A percentile compares a stretch with the other conserved stretches of the same genome.
These are phyloP conservation scores for Aspergillus sparsus DNA, from an alignment of 495 filamentous ascomycete species.

Conservation along the genomic window DNA sequence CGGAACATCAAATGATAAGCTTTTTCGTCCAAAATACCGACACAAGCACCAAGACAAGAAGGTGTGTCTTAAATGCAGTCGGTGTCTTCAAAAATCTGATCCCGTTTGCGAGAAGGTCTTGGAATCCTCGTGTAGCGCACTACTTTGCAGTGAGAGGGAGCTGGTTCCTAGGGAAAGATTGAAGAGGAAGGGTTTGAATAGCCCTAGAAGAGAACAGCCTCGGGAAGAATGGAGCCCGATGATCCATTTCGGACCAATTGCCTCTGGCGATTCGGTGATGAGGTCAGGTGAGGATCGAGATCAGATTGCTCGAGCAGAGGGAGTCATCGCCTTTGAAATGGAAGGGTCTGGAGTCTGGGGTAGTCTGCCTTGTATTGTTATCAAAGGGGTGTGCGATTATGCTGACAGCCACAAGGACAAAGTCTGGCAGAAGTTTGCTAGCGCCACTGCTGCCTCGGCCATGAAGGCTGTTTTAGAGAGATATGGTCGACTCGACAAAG, in stretches of 20 bases:
- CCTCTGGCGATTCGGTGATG: slow-evolving; percentile 25
- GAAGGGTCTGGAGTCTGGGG: slow-evolving; percentile 46
- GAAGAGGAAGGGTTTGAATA: not conserved
- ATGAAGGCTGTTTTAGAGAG: slow-evolving; percentile 24
- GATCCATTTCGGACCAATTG: slow-evolving; percentile 25
- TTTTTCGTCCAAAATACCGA: not conserved
- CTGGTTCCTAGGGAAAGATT: not conserved
- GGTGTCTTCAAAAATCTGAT: not conserved
- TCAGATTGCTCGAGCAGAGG: slow-evolving; percentile 20
- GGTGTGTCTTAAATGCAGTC: not conserved
- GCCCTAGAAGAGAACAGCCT: not conserved
- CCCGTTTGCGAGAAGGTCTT: not conserved
- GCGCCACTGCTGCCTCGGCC: slow-evolving; percentile 35
- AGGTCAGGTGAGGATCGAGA: slow-evolving; percentile 16
- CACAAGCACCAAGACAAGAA: not conserved
- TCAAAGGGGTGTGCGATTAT: slow-evolving; percentile 40
- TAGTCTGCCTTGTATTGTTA: slow-evolving; percentile 30
- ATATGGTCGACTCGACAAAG: not conserved
- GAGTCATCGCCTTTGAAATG: slow-evolving; percentile 49
- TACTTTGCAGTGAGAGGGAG: not conserved
- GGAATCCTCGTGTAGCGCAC: not conserved
- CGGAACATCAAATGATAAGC: not conserved
- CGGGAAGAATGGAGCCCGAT: not conserved
- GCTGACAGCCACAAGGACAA: slow-evolving; percentile 40
- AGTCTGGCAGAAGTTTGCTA: slow-evolving; percentile 29